Evolutionary conservation across 1,284 basidiomycete genomes (phyloP), one percentile per base, ranked within the genome.

Genomic region (Polyporus tsugae): DNA sequence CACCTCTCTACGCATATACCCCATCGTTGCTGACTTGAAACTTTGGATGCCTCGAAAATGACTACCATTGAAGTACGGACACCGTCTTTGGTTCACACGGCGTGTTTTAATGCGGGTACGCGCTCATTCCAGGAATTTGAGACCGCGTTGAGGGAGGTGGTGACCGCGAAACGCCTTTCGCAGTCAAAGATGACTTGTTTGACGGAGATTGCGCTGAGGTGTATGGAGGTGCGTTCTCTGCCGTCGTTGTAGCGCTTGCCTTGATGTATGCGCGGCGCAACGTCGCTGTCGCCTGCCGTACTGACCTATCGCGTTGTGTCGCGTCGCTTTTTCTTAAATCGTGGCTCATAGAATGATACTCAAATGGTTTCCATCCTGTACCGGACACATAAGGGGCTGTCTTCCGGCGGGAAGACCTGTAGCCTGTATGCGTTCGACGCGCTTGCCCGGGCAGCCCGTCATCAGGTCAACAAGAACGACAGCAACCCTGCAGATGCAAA

Each of bases 391-490:
- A 93, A 92, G 78, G 88, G 89, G 11, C 84, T 97, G 36, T 82
- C 89, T 4, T 79, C 87, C 11, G 77, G 85, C 22, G 81, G 85
- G 71, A 96, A 97, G 78, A 88, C 96, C 69, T 90, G 88, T 59
- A 95, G 93, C 80, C 84, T 98, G 66, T 98, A 98, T 80, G 90
- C 92, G 55, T 94, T 98, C 78, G 96, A 98, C 81, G 93, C 95
- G 19, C 85, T 98, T 70, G 88, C 94, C 57, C 89, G 96, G 66
- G 94, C 92, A 19, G 94, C 94, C n/a, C 86, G 89, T 70, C 83
- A 84, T 71, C 85, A 89, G 64, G 88, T 84, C 53, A 89, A 83
- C 76, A 95, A 95, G 78, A 86, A 89, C 63, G 84, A 84, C 66
- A 80, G 89, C 22, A 82, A 84, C 72, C 13, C 22, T 22, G 86